Conservation (phyloP, 2,329 filamentous ascomycete genomes). For the Botrytis elliptica region DNA sequence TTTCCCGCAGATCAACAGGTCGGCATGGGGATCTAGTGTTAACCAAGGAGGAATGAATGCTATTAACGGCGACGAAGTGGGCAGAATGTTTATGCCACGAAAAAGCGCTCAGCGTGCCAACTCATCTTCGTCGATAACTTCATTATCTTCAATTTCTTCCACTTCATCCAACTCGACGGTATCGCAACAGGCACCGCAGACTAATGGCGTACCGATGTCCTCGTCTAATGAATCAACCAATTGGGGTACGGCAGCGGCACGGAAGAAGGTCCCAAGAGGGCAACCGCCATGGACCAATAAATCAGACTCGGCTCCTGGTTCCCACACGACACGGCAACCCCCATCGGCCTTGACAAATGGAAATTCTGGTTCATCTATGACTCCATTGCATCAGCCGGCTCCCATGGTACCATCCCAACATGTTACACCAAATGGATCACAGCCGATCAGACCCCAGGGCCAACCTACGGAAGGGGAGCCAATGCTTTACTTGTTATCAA, state of each 20-base stretch:
- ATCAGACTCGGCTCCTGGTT: conserved; percentile 61
- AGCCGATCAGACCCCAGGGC: conserved; percentile 47
- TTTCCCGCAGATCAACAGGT: conserved; percentile 62
- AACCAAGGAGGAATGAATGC: conserved; percentile 60
- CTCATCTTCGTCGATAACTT: conserved; percentile 84
- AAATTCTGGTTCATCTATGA: conserved; percentile 60
- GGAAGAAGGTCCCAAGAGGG: conserved; percentile 48
- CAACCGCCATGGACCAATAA: conserved; percentile 66
- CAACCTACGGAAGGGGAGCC: conserved; percentile 59
- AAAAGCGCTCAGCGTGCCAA: conserved; percentile 84
- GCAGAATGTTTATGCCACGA: conserved; percentile 85
- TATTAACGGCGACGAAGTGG: conserved; percentile 80
- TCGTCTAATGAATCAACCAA: conserved; percentile 30
- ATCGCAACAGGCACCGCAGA: conserved; percentile 57
- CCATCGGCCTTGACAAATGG: conserved; percentile 61
- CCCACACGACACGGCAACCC: conserved; percentile 57
- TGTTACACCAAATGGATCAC: conserved; percentile 56
- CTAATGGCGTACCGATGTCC: conserved; percentile 53
- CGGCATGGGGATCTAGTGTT: conserved; percentile 65
- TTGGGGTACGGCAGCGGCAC: conserved; percentile 45
- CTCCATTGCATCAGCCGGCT: conserved; percentile 57
- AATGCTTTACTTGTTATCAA: conserved; percentile 79
- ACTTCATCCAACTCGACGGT: conserved; percentile 62
- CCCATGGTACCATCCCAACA: conserved; percentile 67
- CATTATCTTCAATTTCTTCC: conserved; percentile 58